These are phyloP conservation scores for Blastocystis sp. DNA, from an alignment of 352 stramenopile species.

Conservation along the genomic window DNA sequence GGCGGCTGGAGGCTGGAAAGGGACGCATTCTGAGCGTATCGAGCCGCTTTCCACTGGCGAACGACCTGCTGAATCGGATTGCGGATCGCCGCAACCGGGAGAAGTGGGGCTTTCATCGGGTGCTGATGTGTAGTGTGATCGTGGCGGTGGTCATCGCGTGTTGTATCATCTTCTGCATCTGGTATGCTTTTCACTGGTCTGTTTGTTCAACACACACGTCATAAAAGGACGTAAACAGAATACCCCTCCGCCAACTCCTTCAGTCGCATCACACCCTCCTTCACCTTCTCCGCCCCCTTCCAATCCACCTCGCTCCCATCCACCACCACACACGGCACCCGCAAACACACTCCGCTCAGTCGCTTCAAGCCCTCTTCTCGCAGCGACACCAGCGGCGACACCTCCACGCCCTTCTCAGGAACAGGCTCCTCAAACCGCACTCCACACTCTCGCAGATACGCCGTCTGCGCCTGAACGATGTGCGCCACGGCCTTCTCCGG, in stretches of 20 bases:
- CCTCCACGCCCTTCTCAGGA: constrained; percentile 7
- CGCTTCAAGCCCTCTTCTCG: constrained; percentile 4
- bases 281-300: constrained; percentile 4
- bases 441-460: not conserved
- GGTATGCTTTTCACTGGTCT: constrained; percentile 50
- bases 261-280: constrained; percentile 2
- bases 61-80: constrained; percentile 21
- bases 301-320: constrained; percentile 30
- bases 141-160: constrained; percentile 27
- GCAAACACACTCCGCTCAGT: not conserved
- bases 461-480: not conserved
- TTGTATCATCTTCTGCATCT: constrained; percentile 58
- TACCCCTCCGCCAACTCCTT: constrained; percentile 1
- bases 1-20: constrained; percentile 30
- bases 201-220: constrained; percentile 38
- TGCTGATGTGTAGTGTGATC: constrained; percentile 9
- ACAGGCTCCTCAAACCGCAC: not conserved
- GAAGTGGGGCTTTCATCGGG: not conserved
- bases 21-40: not conserved
- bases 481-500: constrained; percentile 33
- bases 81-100: constrained; percentile 33
- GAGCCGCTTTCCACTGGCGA: constrained; percentile 25
- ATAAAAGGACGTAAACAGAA: constrained; percentile 39
- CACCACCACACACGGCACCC: constrained; percentile 20
- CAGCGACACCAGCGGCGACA: constrained; percentile 44